phyloP scores from a whole-genome alignment of 192 early-diverging fungal genomes.

The Chytriomyces confervae region DNA sequence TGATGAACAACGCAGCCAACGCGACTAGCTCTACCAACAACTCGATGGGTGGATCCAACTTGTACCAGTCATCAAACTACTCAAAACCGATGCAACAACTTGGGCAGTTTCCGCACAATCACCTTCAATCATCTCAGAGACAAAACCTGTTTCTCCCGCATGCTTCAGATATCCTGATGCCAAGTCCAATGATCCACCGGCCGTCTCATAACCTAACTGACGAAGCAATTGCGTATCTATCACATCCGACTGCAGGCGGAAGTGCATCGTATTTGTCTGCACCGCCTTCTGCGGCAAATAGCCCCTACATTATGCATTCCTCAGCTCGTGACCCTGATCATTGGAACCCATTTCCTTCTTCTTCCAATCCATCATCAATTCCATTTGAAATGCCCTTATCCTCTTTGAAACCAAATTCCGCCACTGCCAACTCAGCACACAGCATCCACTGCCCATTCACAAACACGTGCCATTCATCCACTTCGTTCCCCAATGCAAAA shows the following conservation, averaged over 20 bases:
- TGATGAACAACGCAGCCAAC: no score
- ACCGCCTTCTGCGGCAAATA: background rate
- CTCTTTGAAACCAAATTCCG: background rate
- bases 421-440: background rate
- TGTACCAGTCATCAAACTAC: background rate
- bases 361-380: background rate
- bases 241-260: no score
- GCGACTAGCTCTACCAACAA: no score
- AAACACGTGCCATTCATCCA: background rate
- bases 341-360: no score
- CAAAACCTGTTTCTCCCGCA: background rate
- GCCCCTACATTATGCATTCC: background rate
- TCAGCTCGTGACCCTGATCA: background rate
- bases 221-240: background rate
- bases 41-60: background rate
- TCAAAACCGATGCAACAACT: background rate
- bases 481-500: slow-evolving; percentile 13
- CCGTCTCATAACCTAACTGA: background rate
- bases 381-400: background rate
- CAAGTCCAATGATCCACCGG: background rate
- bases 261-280: no score
- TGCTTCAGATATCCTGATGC: background rate
- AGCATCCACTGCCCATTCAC: slow-evolving; percentile 4
- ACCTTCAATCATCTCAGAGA: background rate
- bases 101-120: background rate